These are phyloP conservation scores for Neofusicoccum cordaticola DNA, from an alignment of 2,329 filamentous ascomycete genomes.

Conservation along the genomic window DNA sequence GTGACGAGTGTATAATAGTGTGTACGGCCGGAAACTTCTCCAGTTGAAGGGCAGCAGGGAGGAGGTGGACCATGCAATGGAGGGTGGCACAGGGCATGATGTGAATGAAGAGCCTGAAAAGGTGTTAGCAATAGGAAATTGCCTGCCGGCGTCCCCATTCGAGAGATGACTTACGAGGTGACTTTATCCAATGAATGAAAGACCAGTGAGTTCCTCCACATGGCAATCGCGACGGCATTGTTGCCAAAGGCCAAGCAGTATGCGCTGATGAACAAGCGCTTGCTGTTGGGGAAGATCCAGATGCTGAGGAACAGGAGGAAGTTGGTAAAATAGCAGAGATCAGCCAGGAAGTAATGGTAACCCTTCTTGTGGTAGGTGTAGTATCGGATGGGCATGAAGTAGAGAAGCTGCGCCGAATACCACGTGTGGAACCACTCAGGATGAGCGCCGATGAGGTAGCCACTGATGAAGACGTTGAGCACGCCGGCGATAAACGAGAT, in stretches of 20 bases:
- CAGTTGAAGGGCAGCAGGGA: conserved; percentile 63
- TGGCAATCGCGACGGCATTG: conserved; percentile 94
- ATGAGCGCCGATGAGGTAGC: conserved; percentile 83
- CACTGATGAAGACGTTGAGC: conserved; percentile 95
- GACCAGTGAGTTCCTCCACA: conserved; percentile 98
- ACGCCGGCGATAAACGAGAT: conserved; percentile 93
- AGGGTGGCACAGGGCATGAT: conserved; percentile 97
- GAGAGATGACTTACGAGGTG: conserved; percentile 58
- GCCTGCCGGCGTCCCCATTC: not conserved
- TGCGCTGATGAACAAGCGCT: conserved; percentile 84
- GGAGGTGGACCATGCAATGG: conserved; percentile 86
- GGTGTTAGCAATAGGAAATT: not conserved
- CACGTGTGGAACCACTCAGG: conserved; percentile 87
- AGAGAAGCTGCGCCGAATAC: conserved; percentile 83
- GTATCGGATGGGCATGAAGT: conserved; percentile 95
- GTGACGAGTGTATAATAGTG: conserved; percentile 66
- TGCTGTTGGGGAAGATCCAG: conserved; percentile 87
- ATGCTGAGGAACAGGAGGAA: conserved; percentile 75
- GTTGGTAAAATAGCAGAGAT: conserved; percentile 98
- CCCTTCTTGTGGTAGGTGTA: conserved; percentile 88
- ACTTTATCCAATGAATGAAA: conserved; percentile 99
- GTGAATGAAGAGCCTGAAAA: conserved; percentile 82
- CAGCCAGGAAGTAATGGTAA: conserved; percentile 84
- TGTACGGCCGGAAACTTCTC: conserved; percentile 80
- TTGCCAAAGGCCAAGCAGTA: conserved; percentile 95